Evolutionary conservation across 495 filamentous ascomycete genomes (phyloP).

Genomic region (Talaromyces nanjingensis): DNA sequence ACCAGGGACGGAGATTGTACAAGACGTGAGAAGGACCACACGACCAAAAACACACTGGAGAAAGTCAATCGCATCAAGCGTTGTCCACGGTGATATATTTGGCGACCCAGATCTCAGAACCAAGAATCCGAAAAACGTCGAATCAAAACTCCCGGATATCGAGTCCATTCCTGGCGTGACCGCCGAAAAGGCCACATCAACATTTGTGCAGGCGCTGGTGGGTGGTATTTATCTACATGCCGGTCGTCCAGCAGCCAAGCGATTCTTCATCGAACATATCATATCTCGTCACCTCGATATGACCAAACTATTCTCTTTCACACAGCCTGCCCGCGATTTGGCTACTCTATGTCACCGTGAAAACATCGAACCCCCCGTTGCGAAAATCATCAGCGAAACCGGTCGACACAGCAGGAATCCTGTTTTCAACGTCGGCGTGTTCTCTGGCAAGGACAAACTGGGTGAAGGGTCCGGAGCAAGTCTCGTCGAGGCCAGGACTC

Average conservation of each 20-base stretch:
- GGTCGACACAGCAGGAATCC: slow-evolving; percentile 74
- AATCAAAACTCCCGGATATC: slow-evolving; percentile 10
- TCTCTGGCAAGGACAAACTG: slow-evolving; percentile 77
- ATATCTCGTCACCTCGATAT: slow-evolving; percentile 74
- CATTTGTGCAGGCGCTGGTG: slow-evolving; percentile 72
- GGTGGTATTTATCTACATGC: slow-evolving; percentile 80
- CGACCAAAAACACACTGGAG: slow-evolving; percentile 53
- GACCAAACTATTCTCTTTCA: slow-evolving; percentile 71
- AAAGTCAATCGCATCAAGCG: slow-evolving; percentile 59
- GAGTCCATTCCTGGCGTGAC: slow-evolving; percentile 28
- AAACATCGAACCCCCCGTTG: slow-evolving; percentile 80
- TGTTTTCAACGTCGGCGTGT: slow-evolving; percentile 94
- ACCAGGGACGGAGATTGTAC: slow-evolving; percentile 45
- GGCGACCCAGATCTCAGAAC: slow-evolving; percentile 48
- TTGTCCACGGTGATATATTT: slow-evolving; percentile 75
- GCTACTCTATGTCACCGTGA: slow-evolving; percentile 74
- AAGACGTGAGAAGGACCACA: slow-evolving; percentile 15
- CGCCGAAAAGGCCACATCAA: slow-evolving; percentile 45
- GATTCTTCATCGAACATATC: slow-evolving; percentile 77
- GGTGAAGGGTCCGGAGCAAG: slow-evolving; percentile 75
- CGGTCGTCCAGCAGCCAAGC: slow-evolving; percentile 60
- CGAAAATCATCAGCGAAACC: slow-evolving; percentile 80
- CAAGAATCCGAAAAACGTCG: slow-evolving; percentile 10
- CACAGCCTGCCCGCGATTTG: slow-evolving; percentile 73
- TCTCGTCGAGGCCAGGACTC: slow-evolving; percentile 66